Evolutionary conservation across 2,329 filamentous ascomycete genomes (phyloP), one percentile per base, ranked within the genome.

Genomic region (Colletotrichum sp.): DNA sequence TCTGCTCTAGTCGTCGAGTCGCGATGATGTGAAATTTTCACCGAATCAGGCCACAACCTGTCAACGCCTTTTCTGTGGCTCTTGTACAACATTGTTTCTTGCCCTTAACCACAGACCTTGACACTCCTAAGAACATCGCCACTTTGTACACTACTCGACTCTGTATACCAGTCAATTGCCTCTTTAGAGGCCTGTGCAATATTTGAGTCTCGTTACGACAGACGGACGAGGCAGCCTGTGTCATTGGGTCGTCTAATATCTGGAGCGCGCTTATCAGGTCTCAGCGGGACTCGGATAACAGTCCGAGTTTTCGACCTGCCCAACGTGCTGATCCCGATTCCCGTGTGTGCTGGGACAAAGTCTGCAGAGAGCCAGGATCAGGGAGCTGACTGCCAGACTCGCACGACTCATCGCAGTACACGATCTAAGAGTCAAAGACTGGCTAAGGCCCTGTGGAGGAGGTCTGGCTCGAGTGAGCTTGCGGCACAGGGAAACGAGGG

Each of bases 251-350:
- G 52, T 65, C 65, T 66, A 62, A 74, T 76, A 64, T 71, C 59
- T 52, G 36, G 59, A 64, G 52, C 73, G 59, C 28, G 28, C 74
- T 76, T 76, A 74, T 76, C 74, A 67, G 73, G 26, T 65, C 49
- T 63, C 69, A 59, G 74, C 74, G 74, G 44, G 68, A 39, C 59
- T 76, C 74, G 74, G 74, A 36, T 52, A 65, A 32, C 36, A 49
- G 49, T 62, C 74, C 74, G 74, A 76, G 49, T 32, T 68, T 66
- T 69, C 65, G 34, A 68, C 73, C 70, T 74, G 55, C 63, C 55
- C 44, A 49, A 73, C 57, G 44, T 52, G 73, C 70, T 59, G 64
- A 76, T 73, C 64, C 49, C 55, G 68, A 49, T 39, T 30, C 24
- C 62, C 34, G 64, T 52, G 71, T 39, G 24, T 76, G 57, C 34